Evolutionary conservation across 768 basidiomycete species (phyloP).

Genomic region (Tephrocybe sp.): DNA sequence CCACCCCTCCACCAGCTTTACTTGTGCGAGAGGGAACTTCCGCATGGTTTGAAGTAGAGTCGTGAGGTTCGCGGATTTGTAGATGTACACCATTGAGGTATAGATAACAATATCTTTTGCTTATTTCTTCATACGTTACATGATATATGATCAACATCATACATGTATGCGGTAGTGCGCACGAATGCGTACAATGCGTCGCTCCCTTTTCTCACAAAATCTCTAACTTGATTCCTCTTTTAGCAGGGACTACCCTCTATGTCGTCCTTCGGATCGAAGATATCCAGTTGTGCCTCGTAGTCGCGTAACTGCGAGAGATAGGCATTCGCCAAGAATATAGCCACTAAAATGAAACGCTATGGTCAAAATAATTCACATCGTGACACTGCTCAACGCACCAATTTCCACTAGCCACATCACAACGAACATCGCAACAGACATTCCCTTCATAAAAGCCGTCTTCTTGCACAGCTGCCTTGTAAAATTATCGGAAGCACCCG

Average conservation of each 20-base stretch:
- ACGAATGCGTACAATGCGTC: background rate
- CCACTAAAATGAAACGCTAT: background rate
- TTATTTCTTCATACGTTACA: no score
- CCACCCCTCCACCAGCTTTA: background rate
- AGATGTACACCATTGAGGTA: no score
- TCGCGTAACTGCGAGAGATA: conserved; percentile 13
- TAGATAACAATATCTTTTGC: no score
- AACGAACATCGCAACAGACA: conserved; percentile 11
- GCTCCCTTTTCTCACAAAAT: background rate
- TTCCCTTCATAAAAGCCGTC: conserved; percentile 9
- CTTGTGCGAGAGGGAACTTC: background rate
- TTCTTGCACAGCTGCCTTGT: conserved; percentile 14
- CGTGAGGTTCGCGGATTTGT: background rate
- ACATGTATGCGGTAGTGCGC: background rate
- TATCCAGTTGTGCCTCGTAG: conserved; percentile 6
- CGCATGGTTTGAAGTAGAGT: background rate
- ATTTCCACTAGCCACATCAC: conserved; percentile 17
- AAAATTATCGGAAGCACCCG: conserved; percentile 10
- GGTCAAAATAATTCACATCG: background rate
- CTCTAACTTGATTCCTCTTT: background rate
- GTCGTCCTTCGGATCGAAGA: conserved; percentile 14
- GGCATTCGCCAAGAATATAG: conserved; percentile 11
- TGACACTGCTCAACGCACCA: conserved; percentile 2
- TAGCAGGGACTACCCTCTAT: conserved; percentile 8
- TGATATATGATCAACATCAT: background rate